phyloP scores from a whole-genome alignment of 2,329 filamentous ascomycete genomes.

The Fusarium sp. region DNA sequence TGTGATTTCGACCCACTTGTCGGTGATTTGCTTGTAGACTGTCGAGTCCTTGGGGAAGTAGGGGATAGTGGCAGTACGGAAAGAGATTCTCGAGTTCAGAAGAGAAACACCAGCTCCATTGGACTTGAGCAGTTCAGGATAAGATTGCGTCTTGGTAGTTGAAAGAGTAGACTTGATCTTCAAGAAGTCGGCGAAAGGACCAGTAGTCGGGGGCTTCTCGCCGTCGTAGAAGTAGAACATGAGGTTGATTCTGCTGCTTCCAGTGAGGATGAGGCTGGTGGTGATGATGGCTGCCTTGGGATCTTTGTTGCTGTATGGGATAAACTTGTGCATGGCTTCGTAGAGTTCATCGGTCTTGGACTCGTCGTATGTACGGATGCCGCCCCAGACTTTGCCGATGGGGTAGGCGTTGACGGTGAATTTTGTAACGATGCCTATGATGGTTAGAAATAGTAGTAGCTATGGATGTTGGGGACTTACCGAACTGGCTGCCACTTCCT shows the following conservation, averaged over 20 bases:
- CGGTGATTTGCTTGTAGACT: slow-evolving; percentile 12
- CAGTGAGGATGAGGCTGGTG: background rate
- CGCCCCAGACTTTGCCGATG: slow-evolving; percentile 17
- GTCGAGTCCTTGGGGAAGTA: slow-evolving; percentile 1
- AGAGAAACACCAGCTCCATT: slow-evolving; percentile 17
- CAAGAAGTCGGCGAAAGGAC: slow-evolving; percentile 21
- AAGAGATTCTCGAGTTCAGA: slow-evolving; percentile 18
- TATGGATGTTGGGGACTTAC: background rate
- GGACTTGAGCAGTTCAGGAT: slow-evolving; percentile 14
- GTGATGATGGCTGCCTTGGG: slow-evolving; percentile 10
- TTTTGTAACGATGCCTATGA: background rate
- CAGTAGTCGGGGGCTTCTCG: slow-evolving; percentile 15
- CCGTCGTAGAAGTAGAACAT: slow-evolving; percentile 27
- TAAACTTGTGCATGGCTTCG: slow-evolving; percentile 14
- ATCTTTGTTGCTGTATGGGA: slow-evolving; percentile 18
- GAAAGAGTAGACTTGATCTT: slow-evolving; percentile 6
- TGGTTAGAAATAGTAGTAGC: background rate
- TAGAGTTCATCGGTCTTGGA: slow-evolving; percentile 16
- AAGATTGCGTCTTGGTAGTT: background rate
- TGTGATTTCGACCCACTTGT: slow-evolving; percentile 4
- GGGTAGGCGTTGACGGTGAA: slow-evolving; percentile 12
- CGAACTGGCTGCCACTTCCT: slow-evolving; percentile 26
- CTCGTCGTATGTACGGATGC: slow-evolving; percentile 8
- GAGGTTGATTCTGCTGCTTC: background rate
- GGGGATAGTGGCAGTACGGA: slow-evolving; percentile 12